Evolutionary conservation across 257 asterid genomes (phyloP).

Genomic region (Jaltomata sinuosa): DNA sequence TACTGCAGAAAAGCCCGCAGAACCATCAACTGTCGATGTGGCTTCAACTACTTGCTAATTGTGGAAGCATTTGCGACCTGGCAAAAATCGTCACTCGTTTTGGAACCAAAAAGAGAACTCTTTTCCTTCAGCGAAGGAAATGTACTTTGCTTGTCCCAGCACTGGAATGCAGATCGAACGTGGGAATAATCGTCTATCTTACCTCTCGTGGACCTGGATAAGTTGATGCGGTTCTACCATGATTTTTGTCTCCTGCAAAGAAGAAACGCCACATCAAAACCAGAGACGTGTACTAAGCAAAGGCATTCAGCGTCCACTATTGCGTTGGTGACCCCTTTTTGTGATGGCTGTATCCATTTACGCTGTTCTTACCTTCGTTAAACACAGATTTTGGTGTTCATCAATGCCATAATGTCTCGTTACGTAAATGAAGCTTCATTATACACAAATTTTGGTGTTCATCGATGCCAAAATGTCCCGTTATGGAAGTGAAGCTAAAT

Average conservation of each 20-base stretch:
- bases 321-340: not conserved
- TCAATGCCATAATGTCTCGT: not conserved
- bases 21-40: constrained; percentile 3
- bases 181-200: not conserved
- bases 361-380: not conserved
- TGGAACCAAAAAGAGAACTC: not conserved
- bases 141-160: not conserved
- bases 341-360: not conserved
- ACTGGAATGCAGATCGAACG: not conserved
- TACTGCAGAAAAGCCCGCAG: not conserved
- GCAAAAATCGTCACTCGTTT: too few relatives aligned
- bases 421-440: not conserved
- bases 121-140: not conserved
- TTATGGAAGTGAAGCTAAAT: not conserved
- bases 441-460: not conserved
- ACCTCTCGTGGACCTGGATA: not conserved
- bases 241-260: not conserved
- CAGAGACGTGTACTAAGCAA: not conserved
- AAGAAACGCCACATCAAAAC: not conserved
- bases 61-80: not conserved
- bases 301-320: not conserved
- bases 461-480: not conserved
- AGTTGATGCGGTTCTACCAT: not conserved
- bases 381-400: not conserved
- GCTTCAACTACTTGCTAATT: constrained; percentile 3